Evolutionary conservation across 2,329 filamentous ascomycete species (phyloP), one percentile per base, ranked within the genome.

Genomic region (Colletotrichum graminicola): DNA sequence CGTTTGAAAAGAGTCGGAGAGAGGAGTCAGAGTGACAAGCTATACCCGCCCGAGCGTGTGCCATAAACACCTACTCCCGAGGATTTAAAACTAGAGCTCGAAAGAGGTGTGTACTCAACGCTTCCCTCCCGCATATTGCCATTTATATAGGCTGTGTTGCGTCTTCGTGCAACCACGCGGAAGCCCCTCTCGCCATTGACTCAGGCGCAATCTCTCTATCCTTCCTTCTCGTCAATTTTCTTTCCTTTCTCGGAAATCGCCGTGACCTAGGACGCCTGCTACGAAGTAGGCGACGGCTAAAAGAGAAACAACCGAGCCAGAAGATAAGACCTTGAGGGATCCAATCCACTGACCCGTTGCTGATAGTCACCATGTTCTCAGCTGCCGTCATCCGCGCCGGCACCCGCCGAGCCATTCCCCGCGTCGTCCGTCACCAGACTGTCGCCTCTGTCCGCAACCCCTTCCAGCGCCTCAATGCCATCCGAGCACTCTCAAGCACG

Each of bases 361-460:
- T 43, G 8, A 26, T 55, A 63, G 41, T 54, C 75, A 77, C 63
- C 45, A 86, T 86, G 84, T 78, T 85, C 70, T 83, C 84, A 74
- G 80, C 82, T 74, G 81, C 80, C 73, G 79, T 81, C 76, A 74
- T 86, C 71, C 79, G 84, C 79, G 83, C 83, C 65, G 83, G 82
- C 68, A 80, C 82, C 74, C 82, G 84, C 74, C 82, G 81, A 75
- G 80, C 78, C 74, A 77, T 80, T 67, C 80, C 82, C 73, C 77
- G 80, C 66, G 68, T 76, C 65, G 65, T 67, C 62, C 74, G 59
- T 59, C 74, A 43, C 65, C 70, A 60, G 55, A 70, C 73, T 55
- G 65, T 73, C 61, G 76, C 75, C 63, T 74, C 75, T 63, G 74
- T 74, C 65, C 76, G 75, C 71, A 73, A 67, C 73, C 60, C 67